These are phyloP conservation scores for Calonectria multiphialidica DNA, from an alignment of 2,329 filamentous ascomycete species.

Conservation along the genomic window DNA sequence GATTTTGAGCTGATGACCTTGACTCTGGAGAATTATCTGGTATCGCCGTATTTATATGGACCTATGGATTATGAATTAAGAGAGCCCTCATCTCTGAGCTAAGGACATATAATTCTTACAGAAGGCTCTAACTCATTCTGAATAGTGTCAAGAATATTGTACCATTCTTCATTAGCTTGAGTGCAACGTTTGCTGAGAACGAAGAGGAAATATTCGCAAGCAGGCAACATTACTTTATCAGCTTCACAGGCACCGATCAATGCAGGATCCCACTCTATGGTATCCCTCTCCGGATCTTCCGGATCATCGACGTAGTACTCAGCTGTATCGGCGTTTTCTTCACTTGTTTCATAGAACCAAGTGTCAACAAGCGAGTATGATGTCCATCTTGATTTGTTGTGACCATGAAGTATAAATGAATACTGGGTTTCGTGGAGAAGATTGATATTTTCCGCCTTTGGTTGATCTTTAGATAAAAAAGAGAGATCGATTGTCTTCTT, in stretches of 20 bases:
- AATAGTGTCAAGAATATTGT: neutral
- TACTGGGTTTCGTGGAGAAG: slow-evolving; percentile 1
- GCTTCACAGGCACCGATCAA: neutral
- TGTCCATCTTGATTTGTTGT: neutral
- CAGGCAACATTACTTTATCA: neutral
- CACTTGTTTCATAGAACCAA: neutral
- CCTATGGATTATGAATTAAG: neutral
- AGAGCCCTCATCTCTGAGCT: too few species aligned
- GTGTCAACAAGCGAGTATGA: neutral
- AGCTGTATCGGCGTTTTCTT: slow-evolving; percentile 10
- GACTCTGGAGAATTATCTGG: neutral
- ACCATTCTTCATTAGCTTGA: neutral
- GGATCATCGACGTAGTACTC: neutral
- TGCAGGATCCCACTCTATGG: neutral
- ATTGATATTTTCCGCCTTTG: neutral
- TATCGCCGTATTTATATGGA: neutral
- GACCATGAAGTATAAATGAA: slow-evolving; percentile 4
- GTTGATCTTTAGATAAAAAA: neutral
- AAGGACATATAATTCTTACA: neutral
- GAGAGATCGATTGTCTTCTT: neutral
- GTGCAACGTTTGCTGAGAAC: neutral
- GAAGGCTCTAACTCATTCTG: neutral
- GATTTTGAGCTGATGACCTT: neutral
- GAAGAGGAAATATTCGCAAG: neutral
- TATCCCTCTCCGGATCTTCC: neutral